A percentile compares a stretch with the other conserved stretches of the same genome.
Evolutionary conservation across 192 early-diverging fungal genomes (phyloP).

Genomic region (Backusella tarrabulga): DNA sequence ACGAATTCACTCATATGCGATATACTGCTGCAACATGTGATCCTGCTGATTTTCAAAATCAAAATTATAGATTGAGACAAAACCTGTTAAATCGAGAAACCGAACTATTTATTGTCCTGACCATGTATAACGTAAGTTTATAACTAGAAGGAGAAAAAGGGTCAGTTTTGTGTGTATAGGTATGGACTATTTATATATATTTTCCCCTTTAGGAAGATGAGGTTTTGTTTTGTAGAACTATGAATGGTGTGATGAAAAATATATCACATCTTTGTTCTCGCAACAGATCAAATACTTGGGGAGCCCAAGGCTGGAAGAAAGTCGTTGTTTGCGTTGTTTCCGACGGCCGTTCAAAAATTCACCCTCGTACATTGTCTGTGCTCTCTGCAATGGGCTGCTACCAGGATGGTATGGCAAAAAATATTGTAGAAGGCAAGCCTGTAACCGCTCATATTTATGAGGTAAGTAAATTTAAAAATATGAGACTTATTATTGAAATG

Average conservation of each 20-base stretch:
- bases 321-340: constrained; percentile 77
- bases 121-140: constrained; percentile 68
- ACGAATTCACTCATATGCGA: constrained; percentile 74
- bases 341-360: constrained; percentile 72
- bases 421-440: constrained; percentile 58
- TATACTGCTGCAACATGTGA: constrained; percentile 74
- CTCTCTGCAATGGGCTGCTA: constrained; percentile 76
- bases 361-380: constrained; percentile 59
- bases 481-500: constrained; percentile 1
- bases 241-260: constrained; percentile 87
- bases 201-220: constrained; percentile 73
- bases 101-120: constrained; percentile 69
- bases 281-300: constrained; percentile 63
- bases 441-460: constrained; percentile 70
- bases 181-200: constrained; percentile 1
- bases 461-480: constrained; percentile 17
- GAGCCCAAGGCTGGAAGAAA: constrained; percentile 74
- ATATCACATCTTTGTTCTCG: constrained; percentile 71
- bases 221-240: constrained; percentile 84
- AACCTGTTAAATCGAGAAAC: constrained; percentile 54
- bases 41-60: constrained; percentile 59
- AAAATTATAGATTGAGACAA: constrained; percentile 60
- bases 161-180: neutral
- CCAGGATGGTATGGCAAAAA: constrained; percentile 71
- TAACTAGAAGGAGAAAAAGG: neutral